Base-by-base conservation (phyloP, 1,284 basidiomycete species). In the Mycosarcoma maydis region DNA sequence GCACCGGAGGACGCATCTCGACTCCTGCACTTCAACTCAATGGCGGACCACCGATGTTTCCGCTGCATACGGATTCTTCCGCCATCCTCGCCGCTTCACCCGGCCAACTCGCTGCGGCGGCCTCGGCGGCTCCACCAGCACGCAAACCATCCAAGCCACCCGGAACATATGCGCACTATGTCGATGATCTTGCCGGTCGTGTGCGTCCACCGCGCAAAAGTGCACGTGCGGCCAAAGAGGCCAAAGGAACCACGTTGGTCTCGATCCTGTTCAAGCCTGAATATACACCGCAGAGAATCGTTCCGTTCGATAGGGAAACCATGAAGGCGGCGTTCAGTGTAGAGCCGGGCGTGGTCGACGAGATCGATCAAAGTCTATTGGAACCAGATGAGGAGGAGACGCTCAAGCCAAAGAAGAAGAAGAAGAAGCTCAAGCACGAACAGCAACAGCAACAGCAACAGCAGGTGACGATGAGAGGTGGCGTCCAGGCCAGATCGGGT, bases 361-460 rank as follows among this genome's bases (percentile, higher is more conserved):
- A 59, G 62, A 73, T 73, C 36, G 71, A 73, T 29, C 62, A 57
- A 22, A 48, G 49, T 2, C 33, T 67, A 24, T 43, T 73, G 24
- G 71, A 73, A 17, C 71, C 71, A 17, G 71, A 73, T 38, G 71
- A 73, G 11, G 61, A 70, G 43, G 59, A 66, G 24, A 42, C 64
- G 26, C 22, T 42, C 2, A 50, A 46, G 33, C 64, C 56, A 6
- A 62, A 49, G 29, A 69, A 67, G 52, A 67, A 69, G 38, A 72
- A 72, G 44, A 64, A 61, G 23, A 54, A 43, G 37, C n/a, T 44
- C 37, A 59, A 56, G 22, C 37, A 46, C 13, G 55, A 66, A 20
- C 36, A 37, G 13, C 36, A 19, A 14, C 36, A 37, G 13, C 36
- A 37, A 19, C 36, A 19, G 36, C 32, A 34, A n/a, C 32, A 34